phyloP scores from a whole-genome alignment of 352 stramenopile species.

The Phytophthora podocarpi region DNA sequence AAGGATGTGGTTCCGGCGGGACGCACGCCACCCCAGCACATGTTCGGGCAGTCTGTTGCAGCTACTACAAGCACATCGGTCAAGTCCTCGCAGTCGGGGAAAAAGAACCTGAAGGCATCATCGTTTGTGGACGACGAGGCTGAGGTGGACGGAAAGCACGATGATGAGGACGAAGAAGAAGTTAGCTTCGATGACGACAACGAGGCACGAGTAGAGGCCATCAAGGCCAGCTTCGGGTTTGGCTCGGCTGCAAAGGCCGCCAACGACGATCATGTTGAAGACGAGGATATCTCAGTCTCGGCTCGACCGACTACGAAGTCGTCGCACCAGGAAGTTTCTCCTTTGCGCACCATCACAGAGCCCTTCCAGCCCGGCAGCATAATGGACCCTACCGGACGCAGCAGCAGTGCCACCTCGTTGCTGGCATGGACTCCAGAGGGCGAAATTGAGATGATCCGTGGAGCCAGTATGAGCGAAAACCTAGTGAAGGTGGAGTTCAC shows the following conservation, averaged over 20 bases:
- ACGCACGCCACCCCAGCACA: slow-evolving; percentile 60
- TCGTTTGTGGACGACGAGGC: slow-evolving; percentile 61
- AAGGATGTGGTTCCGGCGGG: slow-evolving; percentile 67
- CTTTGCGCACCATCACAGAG: slow-evolving; percentile 46
- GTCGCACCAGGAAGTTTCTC: slow-evolving; percentile 8
- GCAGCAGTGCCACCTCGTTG: slow-evolving; percentile 46
- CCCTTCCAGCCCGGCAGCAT: slow-evolving; percentile 75
- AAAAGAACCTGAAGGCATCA: slow-evolving; percentile 36
- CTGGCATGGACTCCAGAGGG: slow-evolving; percentile 76
- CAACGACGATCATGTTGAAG: slow-evolving; percentile 29
- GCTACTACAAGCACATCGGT: neutral
- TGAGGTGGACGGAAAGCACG: slow-evolving; percentile 36
- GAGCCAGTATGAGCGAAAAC: slow-evolving; percentile 69
- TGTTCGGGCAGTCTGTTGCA: slow-evolving; percentile 10
- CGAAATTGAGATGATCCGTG: slow-evolving; percentile 82
- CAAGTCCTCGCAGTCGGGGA: slow-evolving; percentile 22
- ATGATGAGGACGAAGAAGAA: slow-evolving; percentile 44
- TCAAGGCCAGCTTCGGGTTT: slow-evolving; percentile 87
- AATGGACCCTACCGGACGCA: slow-evolving; percentile 35
- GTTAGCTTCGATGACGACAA: slow-evolving; percentile 61
- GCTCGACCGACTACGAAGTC: slow-evolving; percentile 1
- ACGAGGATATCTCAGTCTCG: slow-evolving; percentile 19
- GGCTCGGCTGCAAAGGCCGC: slow-evolving; percentile 37
- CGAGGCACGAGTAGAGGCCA: slow-evolving; percentile 75
- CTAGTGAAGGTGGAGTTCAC: slow-evolving; percentile 83